Conservation (phyloP, 371 early-diverging fungal species). For the Blakeslea trispora region DNA sequence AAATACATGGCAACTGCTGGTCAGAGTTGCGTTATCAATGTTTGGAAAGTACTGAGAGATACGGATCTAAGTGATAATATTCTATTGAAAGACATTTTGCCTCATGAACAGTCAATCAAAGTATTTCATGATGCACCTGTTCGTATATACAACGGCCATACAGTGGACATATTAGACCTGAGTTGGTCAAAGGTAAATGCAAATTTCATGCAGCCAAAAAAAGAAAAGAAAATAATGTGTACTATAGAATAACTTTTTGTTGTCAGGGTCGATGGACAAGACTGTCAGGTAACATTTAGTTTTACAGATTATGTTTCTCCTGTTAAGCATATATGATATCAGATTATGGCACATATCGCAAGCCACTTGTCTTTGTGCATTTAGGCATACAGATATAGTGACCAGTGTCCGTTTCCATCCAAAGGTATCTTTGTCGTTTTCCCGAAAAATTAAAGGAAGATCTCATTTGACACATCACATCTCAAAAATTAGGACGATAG, state of each 20-base stretch:
- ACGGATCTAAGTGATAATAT: slow-evolving; percentile 29
- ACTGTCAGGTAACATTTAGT: slow-evolving; percentile 60
- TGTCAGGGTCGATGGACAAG: slow-evolving; percentile 83
- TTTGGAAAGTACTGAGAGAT: slow-evolving; percentile 66
- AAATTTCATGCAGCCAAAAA: background rate
- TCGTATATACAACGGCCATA: slow-evolving; percentile 71
- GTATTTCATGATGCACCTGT: slow-evolving; percentile 70
- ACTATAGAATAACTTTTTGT: slow-evolving; percentile 72
- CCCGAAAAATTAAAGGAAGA: too few relatives aligned
- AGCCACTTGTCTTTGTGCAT: slow-evolving; percentile 74
- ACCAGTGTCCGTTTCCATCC: slow-evolving; percentile 85
- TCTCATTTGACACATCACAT: too few relatives aligned
- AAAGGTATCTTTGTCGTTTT: too few relatives aligned
- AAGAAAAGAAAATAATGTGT: background rate
- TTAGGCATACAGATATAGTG: slow-evolving; percentile 78
- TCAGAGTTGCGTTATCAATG: slow-evolving; percentile 68
- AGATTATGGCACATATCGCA: slow-evolving; percentile 84
- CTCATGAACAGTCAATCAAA: slow-evolving; percentile 31
- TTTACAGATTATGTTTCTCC: too few relatives aligned
- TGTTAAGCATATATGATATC: slow-evolving; percentile 2
- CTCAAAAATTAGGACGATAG: slow-evolving; percentile 69
- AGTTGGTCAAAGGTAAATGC: slow-evolving; percentile 76
- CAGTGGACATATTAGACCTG: slow-evolving; percentile 73
- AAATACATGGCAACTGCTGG: slow-evolving; percentile 79
- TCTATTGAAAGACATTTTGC: slow-evolving; percentile 20